Base-by-base conservation (phyloP, 192 early-diverging fungal species). In the Backusella mclennaniae region DNA sequence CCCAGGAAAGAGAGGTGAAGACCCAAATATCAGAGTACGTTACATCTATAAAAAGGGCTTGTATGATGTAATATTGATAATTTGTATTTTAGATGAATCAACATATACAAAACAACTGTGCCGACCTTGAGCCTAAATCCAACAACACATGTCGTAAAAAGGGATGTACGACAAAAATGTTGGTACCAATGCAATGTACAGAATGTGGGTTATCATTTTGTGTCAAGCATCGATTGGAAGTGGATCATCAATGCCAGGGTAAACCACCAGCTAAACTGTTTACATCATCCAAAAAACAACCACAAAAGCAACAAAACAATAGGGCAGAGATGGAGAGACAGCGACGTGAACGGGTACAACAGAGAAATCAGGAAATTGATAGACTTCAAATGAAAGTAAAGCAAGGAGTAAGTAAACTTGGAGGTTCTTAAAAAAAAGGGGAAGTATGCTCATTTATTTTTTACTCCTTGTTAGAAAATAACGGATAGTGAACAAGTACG, bases 171-270 rank as follows among this genome's bases (percentile, higher is more conserved):
- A 87, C 88, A 35, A 86, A 91, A 66, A 84, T 91, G 11, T 74
- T 92, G 21, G 90, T 95, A 4, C 89, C 87, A 35, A 89, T 94
- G 15, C 59, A 83, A 38, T 96, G 95, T 80, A 76, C 86, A 21
- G 80, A 77, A 11, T 96, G 95, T 80, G 73, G 82, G 21, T 76
- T 85, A 33, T 84, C 84, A 38, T 95, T 88, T 75, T 96, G 95
- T 80, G 83, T 96, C 63, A 91, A 91, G 75, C 95, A 96, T 84
- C 89, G 94, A 33, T 81, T 94, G 41, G 90, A 92, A 46, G 73
- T 80, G 33, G 93, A 93, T 67, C 95, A 96, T 77, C 75, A 86
- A 8, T 96, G 95, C 70, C 70, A 82, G 36, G 73, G 73, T 23
- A 35, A 71, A 69, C 49, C 63, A 35, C 46, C 73, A 31, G 12